Base-by-base conservation (phyloP, 2,329 filamentous ascomycete species). In the Leptographium wingfieldii region DNA sequence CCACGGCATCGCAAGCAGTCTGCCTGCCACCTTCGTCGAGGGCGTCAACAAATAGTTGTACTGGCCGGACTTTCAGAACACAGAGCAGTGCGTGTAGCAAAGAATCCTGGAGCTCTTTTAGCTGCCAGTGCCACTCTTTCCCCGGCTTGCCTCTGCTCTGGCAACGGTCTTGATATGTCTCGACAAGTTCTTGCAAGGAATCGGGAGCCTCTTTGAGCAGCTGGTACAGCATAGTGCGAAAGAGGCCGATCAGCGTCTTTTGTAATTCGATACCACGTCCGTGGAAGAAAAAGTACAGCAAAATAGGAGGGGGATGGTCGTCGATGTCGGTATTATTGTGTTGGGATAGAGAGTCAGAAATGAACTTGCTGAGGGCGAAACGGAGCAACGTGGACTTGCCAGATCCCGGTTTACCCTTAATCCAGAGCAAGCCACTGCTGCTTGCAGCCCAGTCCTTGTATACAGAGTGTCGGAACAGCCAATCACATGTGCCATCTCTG, bases 241-340 rank as follows among this genome's bases (percentile, higher is more conserved):
- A 70, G 55, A 74, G 65, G 3, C 73, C 73, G 1, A 70, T 25
- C 0, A 61, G 65, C 0, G 66, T 66, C 57, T 65, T 71, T 61
- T 75, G 69, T 3, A 74, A 64, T 6, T 63, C 48, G 11, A 58
- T 43, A 7, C 72, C 71, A 3, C 69, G 67, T 6, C 62, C 68
- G 33, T 73, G 69, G 60, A 74, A 73, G 63, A 73, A 74, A 64
- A 73, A 75, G 0, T 63, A 67, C 9, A 73, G 63, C 14, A 58
- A 22, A 16, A 58, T 25, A 3, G 22, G 10, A 16, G 35, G 19
- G 2, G 38, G 25, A 16, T 49, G 55, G 11, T 1, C 9, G 25
- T 31, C 27, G 25, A 7, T 43, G 19, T 48, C 19, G 25, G 9
- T 7, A 9, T 14, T 3, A 29, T 19, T 29, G n/a, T 2, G 43